phyloP scores from a whole-genome alignment of 768 basidiomycete species.

The Boletellus ananas region DNA sequence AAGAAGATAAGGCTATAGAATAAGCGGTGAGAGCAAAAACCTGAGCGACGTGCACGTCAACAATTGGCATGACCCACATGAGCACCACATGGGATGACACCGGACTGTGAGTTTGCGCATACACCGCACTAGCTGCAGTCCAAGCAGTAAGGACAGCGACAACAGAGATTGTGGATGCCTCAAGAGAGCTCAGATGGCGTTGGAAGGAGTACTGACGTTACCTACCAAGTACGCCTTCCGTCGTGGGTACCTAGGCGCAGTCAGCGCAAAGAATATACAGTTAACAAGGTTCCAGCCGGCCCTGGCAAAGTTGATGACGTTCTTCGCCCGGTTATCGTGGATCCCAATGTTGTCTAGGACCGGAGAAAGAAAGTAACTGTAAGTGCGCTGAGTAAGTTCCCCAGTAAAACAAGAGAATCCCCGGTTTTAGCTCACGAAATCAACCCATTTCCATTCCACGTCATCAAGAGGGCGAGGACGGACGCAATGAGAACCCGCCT shows the following conservation, averaged over 20 bases:
- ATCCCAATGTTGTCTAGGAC: constrained; percentile 16
- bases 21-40: not conserved
- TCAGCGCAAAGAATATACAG: not conserved
- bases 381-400: not conserved
- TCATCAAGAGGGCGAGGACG: constrained; percentile 6
- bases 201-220: not conserved
- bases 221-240: constrained; percentile 9
- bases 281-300: constrained; percentile 7
- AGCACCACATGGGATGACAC: constrained; percentile 9
- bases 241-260: constrained; percentile 3
- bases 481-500: constrained; percentile 11
- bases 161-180: constrained; percentile 12
- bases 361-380: constrained; percentile 10
- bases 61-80: constrained; percentile 1
- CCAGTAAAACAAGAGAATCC: too few relatives aligned
- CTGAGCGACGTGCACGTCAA: not conserved
- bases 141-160: constrained; percentile 12
- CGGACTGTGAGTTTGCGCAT: constrained; percentile 4
- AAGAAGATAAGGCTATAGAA: constrained; percentile 8
- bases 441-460: constrained; percentile 11
- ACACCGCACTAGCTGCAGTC: constrained; percentile 16
- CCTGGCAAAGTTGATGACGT: constrained; percentile 10
- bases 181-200: not conserved
- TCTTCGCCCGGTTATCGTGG: constrained; percentile 14
- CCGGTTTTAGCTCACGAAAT: constrained; percentile 2